phyloP scores from a whole-genome alignment of 2,329 filamentous ascomycete genomes.

The Alternaria tenuissima region DNA sequence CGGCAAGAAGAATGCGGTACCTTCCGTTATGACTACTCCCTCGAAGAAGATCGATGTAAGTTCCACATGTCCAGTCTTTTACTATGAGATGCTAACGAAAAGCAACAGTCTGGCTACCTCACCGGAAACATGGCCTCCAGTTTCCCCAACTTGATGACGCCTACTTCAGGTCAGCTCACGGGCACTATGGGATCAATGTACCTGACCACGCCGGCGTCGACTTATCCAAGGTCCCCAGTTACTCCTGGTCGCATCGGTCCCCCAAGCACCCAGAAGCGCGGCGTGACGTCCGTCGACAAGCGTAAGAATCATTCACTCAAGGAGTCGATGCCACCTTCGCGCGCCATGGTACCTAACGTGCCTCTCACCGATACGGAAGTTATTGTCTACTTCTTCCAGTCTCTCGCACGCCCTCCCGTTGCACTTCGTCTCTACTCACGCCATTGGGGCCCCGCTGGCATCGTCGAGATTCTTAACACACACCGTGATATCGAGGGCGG shows the following conservation, averaged over 20 bases:
- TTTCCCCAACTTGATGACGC: neutral
- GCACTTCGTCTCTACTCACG: conserved; percentile 37
- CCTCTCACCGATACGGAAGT: conserved; percentile 42
- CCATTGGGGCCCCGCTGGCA: conserved; percentile 33
- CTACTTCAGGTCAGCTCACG: neutral
- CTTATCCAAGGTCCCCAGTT: neutral
- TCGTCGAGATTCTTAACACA: conserved; percentile 32
- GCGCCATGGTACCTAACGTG: conserved; percentile 27
- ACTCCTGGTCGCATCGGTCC: conserved; percentile 28
- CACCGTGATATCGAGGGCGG: conserved; percentile 35
- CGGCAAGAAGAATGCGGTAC: conserved; percentile 2
- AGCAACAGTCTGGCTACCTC: neutral
- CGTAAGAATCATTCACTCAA: conserved; percentile 30
- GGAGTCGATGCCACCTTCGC: conserved; percentile 21
- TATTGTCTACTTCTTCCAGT: conserved; percentile 47
- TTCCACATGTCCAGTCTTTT: neutral
- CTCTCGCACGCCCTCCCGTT: conserved; percentile 29
- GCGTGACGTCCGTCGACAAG: conserved; percentile 23
- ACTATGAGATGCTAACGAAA: neutral
- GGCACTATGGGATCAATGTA: neutral
- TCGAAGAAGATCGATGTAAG: conserved; percentile 15
- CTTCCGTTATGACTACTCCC: conserved; percentile 11
- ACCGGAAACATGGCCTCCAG: neutral
- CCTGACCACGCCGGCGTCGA: neutral
- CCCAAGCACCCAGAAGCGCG: conserved; percentile 3